Conservation (phyloP, 2,329 filamentous ascomycete genomes). For the Aspergillus sp. region DNA sequence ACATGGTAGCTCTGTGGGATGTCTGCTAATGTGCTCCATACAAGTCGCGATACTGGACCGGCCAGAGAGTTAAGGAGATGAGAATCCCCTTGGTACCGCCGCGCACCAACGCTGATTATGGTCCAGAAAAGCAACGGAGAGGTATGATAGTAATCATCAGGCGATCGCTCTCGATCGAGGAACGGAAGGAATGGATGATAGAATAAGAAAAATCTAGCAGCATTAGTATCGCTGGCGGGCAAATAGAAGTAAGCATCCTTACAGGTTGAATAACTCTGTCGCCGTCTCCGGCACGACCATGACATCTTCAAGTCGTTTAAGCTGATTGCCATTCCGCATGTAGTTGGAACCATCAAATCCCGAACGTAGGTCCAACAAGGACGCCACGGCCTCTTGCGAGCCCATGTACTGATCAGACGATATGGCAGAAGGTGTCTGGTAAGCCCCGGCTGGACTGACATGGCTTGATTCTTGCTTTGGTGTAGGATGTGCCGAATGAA, state of each 20-base stretch:
- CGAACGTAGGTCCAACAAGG: conserved; percentile 44
- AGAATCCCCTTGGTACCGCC: conserved; percentile 51
- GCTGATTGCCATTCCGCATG: conserved; percentile 44
- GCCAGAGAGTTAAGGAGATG: conserved; percentile 47
- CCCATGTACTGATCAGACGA: conserved; percentile 39
- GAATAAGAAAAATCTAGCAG: conserved; percentile 54
- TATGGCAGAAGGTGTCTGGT: conserved; percentile 30
- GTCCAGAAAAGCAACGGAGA: conserved; percentile 64
- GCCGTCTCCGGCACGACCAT: conserved; percentile 37
- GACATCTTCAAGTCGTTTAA: conserved; percentile 49
- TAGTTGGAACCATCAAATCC: conserved; percentile 38
- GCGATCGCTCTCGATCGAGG: conserved; percentile 48
- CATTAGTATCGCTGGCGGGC: conserved; percentile 9
- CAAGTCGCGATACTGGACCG: conserved; percentile 50
- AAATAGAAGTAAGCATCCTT: conserved; percentile 9
- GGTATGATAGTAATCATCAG: conserved; percentile 52
- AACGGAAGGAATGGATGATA: conserved; percentile 62
- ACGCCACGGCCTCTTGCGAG: conserved; percentile 46
- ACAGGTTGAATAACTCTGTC: conserved; percentile 41
- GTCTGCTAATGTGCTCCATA: conserved; percentile 56
- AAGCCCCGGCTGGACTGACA: conserved; percentile 26
- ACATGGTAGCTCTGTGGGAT: conserved; percentile 59
- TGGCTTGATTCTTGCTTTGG: conserved; percentile 33
- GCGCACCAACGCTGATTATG: conserved; percentile 56
- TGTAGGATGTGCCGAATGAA: conserved; percentile 21